These are phyloP conservation scores for Scedosporium minutisporum DNA, from an alignment of 2,329 filamentous ascomycete genomes.

Conservation along the genomic window DNA sequence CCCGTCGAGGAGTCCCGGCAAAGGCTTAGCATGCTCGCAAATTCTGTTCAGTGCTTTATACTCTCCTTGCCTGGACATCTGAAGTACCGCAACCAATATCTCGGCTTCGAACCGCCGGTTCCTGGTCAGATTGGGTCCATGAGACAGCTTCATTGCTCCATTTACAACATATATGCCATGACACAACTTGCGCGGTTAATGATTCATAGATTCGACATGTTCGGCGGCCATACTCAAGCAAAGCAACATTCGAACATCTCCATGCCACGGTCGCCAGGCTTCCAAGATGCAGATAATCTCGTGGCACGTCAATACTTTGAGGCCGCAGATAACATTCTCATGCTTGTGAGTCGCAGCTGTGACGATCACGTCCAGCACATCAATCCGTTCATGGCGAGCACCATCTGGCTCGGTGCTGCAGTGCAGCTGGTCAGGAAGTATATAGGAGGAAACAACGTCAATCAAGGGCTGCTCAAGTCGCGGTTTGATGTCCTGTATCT, in stretches of 20 bases:
- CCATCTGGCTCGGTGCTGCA: constrained; percentile 22
- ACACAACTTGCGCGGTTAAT: constrained; percentile 23
- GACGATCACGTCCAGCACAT: constrained; percentile 19
- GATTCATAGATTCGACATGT: constrained; percentile 21
- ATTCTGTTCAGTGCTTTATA: constrained; percentile 20
- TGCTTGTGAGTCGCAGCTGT: constrained; percentile 16
- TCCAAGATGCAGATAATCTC: constrained; percentile 1
- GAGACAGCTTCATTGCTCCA: constrained; percentile 17
- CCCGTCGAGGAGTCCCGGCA: constrained; percentile 3
- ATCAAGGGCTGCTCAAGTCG: constrained; percentile 9
- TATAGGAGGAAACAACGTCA: background rate
- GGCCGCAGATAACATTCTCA: constrained; percentile 19
- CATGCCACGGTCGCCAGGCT: background rate
- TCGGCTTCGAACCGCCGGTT: constrained; percentile 15
- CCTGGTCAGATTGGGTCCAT: constrained; percentile 8
- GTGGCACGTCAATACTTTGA: constrained; percentile 18
- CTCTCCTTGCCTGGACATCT: constrained; percentile 19
- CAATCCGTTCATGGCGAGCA: constrained; percentile 22
- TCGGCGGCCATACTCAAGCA: constrained; percentile 11
- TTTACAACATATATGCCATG: constrained; percentile 24
- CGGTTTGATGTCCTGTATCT: constrained; percentile 11
- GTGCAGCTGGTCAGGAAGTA: constrained; percentile 16
- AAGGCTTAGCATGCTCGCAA: constrained; percentile 19
- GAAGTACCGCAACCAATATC: constrained; percentile 19
- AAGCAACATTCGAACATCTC: no score